Evolutionary conservation across 1,284 basidiomycete species (phyloP), one percentile per base, ranked within the genome.

Genomic region (Leccinum holopus): DNA sequence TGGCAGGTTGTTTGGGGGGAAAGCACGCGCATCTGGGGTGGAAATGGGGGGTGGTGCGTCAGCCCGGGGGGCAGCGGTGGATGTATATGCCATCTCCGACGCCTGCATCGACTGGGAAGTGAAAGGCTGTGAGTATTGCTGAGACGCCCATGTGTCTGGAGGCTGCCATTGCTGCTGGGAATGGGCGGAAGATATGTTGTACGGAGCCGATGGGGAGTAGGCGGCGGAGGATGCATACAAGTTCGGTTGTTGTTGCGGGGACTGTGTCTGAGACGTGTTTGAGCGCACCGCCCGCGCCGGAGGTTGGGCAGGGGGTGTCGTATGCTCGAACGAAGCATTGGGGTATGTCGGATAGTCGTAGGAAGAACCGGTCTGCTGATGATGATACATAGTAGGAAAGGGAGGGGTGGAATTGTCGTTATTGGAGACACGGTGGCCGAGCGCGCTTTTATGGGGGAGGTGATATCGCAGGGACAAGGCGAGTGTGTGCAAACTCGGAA

Each of bases 271-370:
- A 56, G 77, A 74, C 56, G 79, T 74, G 67, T 67, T 71, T 66
- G 78, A 67, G 65, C 77, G 72, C 65, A 75, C 70, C 41, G 75
- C 58, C 57, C 77, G 75, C 65, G 61, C 70, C 64, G 44, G 44
- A 5, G 77, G 69, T 63, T 74, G 76, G 67, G 72, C 61, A 75
- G 76, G 67, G 75, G 72, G 68, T 71, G 80, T 67, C 60, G 70
- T 57, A 66, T 74, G 66, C 55, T 80, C 78, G 65, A 78, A 82
- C n/a, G 78, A 69, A 11, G 77, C 68, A 18, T 76, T 69, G 8
- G 79, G 74, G 66, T 82, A 84, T 44, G 77, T 69, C 41, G 80
- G 61, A 68, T 85, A 85, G 64, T 82, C 81, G 72, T 89, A 87
- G 47, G 72, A 75, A 63, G 75, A 72, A 67, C 77, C 73, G 62